These are phyloP conservation scores for Heterobasidion parviporum DNA, from an alignment of 1,284 basidiomycete species.

Conservation along the genomic window DNA sequence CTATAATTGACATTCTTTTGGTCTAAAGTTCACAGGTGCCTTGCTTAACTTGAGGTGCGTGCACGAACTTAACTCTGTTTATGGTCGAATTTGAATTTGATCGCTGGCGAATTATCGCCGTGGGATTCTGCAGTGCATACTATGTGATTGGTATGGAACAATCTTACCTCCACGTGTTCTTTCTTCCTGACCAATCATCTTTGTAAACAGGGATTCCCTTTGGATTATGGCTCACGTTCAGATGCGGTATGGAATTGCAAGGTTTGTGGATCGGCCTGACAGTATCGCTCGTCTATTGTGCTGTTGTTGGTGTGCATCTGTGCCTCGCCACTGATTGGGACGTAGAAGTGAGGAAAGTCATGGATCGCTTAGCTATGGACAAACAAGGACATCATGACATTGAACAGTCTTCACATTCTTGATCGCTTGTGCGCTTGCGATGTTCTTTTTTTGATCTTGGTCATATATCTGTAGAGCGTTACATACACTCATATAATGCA, in stretches of 20 bases:
- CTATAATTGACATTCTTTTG: not conserved
- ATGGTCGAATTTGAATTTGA: not conserved
- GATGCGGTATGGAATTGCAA: conserved; percentile 36
- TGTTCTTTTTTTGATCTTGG: too few relatives aligned
- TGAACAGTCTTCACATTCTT: conserved; percentile 2
- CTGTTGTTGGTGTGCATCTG: conserved; percentile 39
- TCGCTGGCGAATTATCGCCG: not conserved
- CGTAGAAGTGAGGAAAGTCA: conserved; percentile 50
- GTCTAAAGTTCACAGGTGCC: conserved; percentile 47
- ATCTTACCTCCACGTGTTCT: not conserved
- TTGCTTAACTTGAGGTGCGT: conserved; percentile 52
- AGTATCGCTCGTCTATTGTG: conserved; percentile 46
- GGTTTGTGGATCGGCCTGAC: conserved; percentile 68
- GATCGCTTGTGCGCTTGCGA: too few relatives aligned
- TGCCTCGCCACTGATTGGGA: conserved; percentile 56
- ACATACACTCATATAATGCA: too few relatives aligned
- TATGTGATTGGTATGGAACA: conserved; percentile 43
- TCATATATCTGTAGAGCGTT: too few relatives aligned
- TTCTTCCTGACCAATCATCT: not conserved
- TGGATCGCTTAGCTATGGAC: conserved; percentile 33
- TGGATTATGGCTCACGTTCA: conserved; percentile 59
- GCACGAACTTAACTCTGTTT: not conserved
- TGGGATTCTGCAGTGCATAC: conserved; percentile 40
- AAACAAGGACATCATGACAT: conserved; percentile 8
- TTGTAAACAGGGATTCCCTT: conserved; percentile 43